These are phyloP conservation scores for Xeromyces bisporus DNA, from an alignment of 495 filamentous ascomycete genomes.

Conservation along the genomic window DNA sequence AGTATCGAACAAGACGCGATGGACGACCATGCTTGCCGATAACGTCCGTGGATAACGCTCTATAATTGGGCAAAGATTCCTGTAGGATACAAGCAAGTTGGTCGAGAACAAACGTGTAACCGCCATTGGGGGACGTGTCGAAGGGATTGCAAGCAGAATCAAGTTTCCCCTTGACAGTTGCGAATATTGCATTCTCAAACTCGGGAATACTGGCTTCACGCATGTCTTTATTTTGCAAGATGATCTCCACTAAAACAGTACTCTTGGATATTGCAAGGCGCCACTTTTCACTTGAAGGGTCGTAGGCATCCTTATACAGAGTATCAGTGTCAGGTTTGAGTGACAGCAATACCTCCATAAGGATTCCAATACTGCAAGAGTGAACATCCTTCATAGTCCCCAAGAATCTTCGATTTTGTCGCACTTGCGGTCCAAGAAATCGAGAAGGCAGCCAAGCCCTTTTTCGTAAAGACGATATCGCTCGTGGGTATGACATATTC, in stretches of 20 bases:
- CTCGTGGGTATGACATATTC: constrained; percentile 47
- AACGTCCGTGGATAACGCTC: constrained; percentile 26
- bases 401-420: constrained; percentile 49
- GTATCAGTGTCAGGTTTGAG: constrained; percentile 33
- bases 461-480: constrained; percentile 37
- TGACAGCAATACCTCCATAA: constrained; percentile 64
- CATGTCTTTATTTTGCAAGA: constrained; percentile 30
- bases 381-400: constrained; percentile 53
- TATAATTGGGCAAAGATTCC: constrained; percentile 42
- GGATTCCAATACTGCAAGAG: constrained; percentile 70
- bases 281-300: constrained; percentile 40
- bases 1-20: constrained; percentile 62
- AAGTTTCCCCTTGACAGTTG: constrained; percentile 42
- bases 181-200: constrained; percentile 61
- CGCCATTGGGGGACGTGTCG: no score
- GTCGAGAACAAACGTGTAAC: constrained; percentile 35
- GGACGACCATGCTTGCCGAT: constrained; percentile 54
- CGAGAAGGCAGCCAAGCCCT: constrained; percentile 54
- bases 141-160: no score
- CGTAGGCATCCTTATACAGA: constrained; percentile 16
- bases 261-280: constrained; percentile 52
- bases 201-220: constrained; percentile 37
- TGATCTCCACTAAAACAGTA: constrained; percentile 63
- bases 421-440: constrained; percentile 49
- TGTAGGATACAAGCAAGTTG: constrained; percentile 50